These are phyloP conservation scores for Citrus sp. DNA, from an alignment of 345 rosid genomes.

Conservation along the genomic window DNA sequence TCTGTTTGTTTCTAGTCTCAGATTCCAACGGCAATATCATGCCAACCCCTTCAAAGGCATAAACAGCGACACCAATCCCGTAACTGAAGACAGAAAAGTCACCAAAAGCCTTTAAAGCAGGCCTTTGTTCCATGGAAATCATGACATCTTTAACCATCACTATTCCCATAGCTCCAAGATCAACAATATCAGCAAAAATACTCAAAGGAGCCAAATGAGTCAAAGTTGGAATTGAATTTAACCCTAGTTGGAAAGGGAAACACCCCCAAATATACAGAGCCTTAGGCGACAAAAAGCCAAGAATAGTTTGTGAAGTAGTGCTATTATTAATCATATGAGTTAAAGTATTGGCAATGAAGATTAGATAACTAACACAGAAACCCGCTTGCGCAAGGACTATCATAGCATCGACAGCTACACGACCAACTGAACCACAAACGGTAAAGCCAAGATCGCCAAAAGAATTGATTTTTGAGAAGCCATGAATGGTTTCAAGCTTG, in stretches of 20 bases:
- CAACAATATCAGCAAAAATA: conserved; percentile 72
- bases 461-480: conserved; percentile 55
- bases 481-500: conserved; percentile 47
- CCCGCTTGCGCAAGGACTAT: conserved; percentile 70
- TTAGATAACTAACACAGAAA: conserved; percentile 65
- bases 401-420: conserved; percentile 54
- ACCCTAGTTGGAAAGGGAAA: conserved; percentile 73
- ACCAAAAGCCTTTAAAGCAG: conserved; percentile 48
- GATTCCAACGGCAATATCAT: conserved; percentile 71
- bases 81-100: conserved; percentile 62
- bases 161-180: conserved; percentile 59
- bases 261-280: conserved; percentile 56
- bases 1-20: conserved; percentile 52
- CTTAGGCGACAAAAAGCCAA: conserved; percentile 49
- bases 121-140: conserved; percentile 36
- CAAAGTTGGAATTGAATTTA: conserved; percentile 59
- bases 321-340: conserved; percentile 39
- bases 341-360: conserved; percentile 57
- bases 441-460: conserved; percentile 63
- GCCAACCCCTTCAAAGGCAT: conserved; percentile 73
- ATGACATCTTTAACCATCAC: conserved; percentile 61
- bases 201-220: conserved; percentile 82
- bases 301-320: conserved; percentile 13
- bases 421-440: conserved; percentile 55
- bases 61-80: conserved; percentile 70